Base-by-base conservation (phyloP, 306 rosid genomes). In the Trifolium repens region DNA sequence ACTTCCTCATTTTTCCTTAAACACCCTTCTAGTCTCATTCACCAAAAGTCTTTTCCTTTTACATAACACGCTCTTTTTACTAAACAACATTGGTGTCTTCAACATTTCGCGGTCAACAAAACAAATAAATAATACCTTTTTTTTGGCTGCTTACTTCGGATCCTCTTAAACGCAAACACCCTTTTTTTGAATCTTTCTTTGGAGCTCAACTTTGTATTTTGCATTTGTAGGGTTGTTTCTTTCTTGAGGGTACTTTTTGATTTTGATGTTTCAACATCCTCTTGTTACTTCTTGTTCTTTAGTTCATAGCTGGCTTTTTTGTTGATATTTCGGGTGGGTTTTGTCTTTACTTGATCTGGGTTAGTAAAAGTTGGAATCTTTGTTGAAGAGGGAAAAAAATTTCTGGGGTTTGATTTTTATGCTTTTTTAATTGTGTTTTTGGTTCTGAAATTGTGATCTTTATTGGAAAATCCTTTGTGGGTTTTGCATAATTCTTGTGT, bases 121-220 rank as follows among this genome's bases (percentile, higher is more conserved):
- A 39, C 78, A 19, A 50, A 7, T 16, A 62, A 62, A 77, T 16
- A 62, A 77, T 53, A 34, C 40, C 76, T 63, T 12, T 59, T 58
- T 75, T 66, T 71, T 27, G 73, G 84, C 79, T 77, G 34, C 62
- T 78, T 77, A 55, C 30, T 58, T 81, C 7, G 85, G 94, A 91
- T 91, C 97, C 83, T 85, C 71, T 84, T 88, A 69, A 77, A 73
- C 77, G 68, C 67, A 37, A 52, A 68, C 17, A 32, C 80, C 47
- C 72, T 7, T 77, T 72, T 67, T 43, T 37, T 46, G n/a, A 82
- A 75, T 26, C 71, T 79, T 64, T 73, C 73, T 79, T 43, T 53
- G 12, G 61, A 43, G 76, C 78, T 71, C 49, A 57, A 35, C 43
- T 62, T 24, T 42, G 64, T 7, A 17, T 17, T 83, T 64, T 81